Evolutionary conservation across 1,139 yeast genomes (phyloP).

Genomic region (Scheffersomyces insectosa): DNA sequence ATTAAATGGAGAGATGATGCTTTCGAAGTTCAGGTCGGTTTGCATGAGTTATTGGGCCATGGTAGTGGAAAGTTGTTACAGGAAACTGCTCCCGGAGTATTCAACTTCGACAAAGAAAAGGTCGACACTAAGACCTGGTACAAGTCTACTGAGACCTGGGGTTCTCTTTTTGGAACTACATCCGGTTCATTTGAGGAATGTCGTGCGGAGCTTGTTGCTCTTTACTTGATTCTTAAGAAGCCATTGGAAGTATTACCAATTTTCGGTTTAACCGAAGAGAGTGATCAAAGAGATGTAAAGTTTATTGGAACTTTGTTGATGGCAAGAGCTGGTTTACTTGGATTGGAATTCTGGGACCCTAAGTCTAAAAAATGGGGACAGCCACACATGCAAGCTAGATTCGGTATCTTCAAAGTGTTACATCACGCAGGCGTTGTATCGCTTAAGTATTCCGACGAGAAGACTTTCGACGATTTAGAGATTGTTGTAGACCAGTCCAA

Average conservation of each 20-base stretch:
- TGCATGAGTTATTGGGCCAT: conserved; percentile 90
- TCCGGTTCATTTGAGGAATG: conserved; percentile 92
- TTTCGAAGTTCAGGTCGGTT: conserved; percentile 90
- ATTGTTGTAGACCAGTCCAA: conserved; percentile 60
- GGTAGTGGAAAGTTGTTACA: conserved; percentile 82
- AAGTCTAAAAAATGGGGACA: conserved; percentile 83
- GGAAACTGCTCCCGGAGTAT: conserved; percentile 61
- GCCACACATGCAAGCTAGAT: conserved; percentile 94
- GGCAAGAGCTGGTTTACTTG: conserved; percentile 86
- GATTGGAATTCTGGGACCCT: conserved; percentile 88
- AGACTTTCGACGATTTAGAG: conserved; percentile 56
- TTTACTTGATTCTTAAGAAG: conserved; percentile 71
- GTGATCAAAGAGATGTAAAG: conserved; percentile 64
- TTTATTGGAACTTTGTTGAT: conserved; percentile 71
- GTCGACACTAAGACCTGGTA: conserved; percentile 70
- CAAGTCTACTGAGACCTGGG: conserved; percentile 86
- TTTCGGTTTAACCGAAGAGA: conserved; percentile 61
- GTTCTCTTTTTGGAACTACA: conserved; percentile 74
- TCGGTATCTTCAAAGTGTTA: conserved; percentile 76
- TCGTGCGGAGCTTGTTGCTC: conserved; percentile 87
- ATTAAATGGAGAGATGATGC: conserved; percentile 78
- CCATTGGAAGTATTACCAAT: conserved; percentile 60
- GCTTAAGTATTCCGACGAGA: conserved; percentile 48
- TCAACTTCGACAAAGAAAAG: conserved; percentile 61
- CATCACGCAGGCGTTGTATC: conserved; percentile 67